phyloP scores from a whole-genome alignment of 1,284 basidiomycete species.

The Leccinum huronense region DNA sequence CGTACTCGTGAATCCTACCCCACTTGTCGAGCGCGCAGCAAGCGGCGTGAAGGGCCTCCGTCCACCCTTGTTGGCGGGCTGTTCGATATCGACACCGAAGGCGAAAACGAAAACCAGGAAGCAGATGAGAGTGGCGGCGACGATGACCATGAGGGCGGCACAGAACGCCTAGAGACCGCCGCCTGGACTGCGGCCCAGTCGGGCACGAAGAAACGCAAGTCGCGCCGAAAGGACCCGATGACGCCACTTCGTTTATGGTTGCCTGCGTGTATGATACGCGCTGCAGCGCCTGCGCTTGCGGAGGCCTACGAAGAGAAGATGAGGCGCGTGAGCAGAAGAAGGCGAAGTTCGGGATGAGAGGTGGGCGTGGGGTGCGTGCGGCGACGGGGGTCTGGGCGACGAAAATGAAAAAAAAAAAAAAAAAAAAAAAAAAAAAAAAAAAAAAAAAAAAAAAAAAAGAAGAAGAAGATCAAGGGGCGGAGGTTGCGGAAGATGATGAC shows the following conservation, averaged over 20 bases:
- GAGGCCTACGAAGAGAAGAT: slow-evolving; percentile 55
- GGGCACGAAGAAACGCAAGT: slow-evolving; percentile 39
- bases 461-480: neutral
- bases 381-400: neutral
- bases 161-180: slow-evolving; percentile 41
- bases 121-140: slow-evolving; percentile 38
- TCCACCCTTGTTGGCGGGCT: slow-evolving; percentile 45
- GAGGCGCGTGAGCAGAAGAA: slow-evolving; percentile 52
- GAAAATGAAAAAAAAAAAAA: slow-evolving; percentile 3
- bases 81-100: slow-evolving; percentile 46
- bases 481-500: neutral
- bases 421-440: too few species aligned
- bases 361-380: slow-evolving; percentile 7
- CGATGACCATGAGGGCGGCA: slow-evolving; percentile 37
- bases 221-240: slow-evolving; percentile 42
- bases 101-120: slow-evolving; percentile 39
- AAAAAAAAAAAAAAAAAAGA: slow-evolving; percentile 7
- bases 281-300: slow-evolving; percentile 63
- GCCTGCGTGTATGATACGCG: slow-evolving; percentile 69
- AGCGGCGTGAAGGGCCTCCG: slow-evolving; percentile 64
- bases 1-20: slow-evolving; percentile 63
- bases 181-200: slow-evolving; percentile 39
- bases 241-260: slow-evolving; percentile 66
- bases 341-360: slow-evolving; percentile 38
- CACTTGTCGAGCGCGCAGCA: slow-evolving; percentile 61